phyloP scores from a whole-genome alignment of 1,284 basidiomycete species.

The Leccinum ponderosum region DNA sequence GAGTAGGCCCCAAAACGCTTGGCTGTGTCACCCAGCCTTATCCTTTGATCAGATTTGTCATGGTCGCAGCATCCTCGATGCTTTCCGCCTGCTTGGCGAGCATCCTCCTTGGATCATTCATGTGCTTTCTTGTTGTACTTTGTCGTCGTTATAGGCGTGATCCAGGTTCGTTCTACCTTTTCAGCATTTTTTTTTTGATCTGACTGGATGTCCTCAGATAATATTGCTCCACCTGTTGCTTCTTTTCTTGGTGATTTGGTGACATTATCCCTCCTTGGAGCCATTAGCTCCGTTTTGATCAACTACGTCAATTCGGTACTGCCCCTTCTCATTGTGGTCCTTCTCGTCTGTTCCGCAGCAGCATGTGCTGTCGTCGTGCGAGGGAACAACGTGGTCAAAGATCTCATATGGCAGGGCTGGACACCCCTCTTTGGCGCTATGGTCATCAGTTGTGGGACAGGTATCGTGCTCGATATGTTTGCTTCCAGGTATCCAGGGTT shows the following conservation, averaged over 20 bases:
- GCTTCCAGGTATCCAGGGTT: slow-evolving; percentile 88
- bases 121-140: slow-evolving; percentile 84
- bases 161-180: slow-evolving; percentile 59
- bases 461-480: slow-evolving; percentile 89
- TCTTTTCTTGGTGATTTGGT: slow-evolving; percentile 92
- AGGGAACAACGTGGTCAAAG: slow-evolving; percentile 66
- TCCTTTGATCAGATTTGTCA: slow-evolving; percentile 56
- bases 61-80: slow-evolving; percentile 91
- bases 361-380: slow-evolving; percentile 56
- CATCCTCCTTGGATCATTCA: slow-evolving; percentile 86
- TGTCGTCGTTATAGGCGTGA: slow-evolving; percentile 79
- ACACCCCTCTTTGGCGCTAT: slow-evolving; percentile 89
- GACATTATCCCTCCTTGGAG: slow-evolving; percentile 79
- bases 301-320: slow-evolving; percentile 63
- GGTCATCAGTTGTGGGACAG: slow-evolving; percentile 89
- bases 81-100: slow-evolving; percentile 82
- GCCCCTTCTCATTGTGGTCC: slow-evolving; percentile 61
- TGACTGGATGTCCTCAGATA: slow-evolving; percentile 54
- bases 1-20: slow-evolving; percentile 46
- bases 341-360: slow-evolving; percentile 57
- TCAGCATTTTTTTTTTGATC: background rate
- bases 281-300: slow-evolving; percentile 66
- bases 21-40: slow-evolving; percentile 13
- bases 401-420: slow-evolving; percentile 86
- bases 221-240: slow-evolving; percentile 93